Base-by-base conservation (phyloP, 2,329 filamentous ascomycete genomes). In the Cordyceps cicadae region DNA sequence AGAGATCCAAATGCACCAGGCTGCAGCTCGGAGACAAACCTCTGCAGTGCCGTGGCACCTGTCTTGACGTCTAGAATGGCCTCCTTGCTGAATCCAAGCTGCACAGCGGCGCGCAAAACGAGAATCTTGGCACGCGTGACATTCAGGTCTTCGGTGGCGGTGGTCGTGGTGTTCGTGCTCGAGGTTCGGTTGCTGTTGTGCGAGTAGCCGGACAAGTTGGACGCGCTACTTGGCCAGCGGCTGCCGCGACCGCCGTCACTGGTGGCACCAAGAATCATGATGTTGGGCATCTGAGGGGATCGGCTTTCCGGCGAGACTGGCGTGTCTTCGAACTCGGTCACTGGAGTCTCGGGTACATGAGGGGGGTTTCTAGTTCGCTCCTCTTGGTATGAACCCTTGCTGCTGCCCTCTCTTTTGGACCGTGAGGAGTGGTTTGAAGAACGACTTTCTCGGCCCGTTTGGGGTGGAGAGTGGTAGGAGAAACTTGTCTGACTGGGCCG, bases 241-340 rank as follows among this genome's bases (percentile, higher is more conserved):
- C 86, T 85, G 50, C 86, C 85, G 15, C 80, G 79, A n/a, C 79
- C 75, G 43, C 76, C 76, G 26, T 85, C 82, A 51, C 78, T 81
- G 39, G 79, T 81, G 5, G 90, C 88, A 3, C 91, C 91, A 0
- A 96, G 81, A 0, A 97, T 87, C 56, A 96, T 81, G 66, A 97
- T 96, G 69, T 96, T 95, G 6, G 91, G 92, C 59, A 92, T 83
- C 45, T 86, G 87, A 0, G 87, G 84, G 8, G 83, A 87, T 50
- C 87, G 84, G 65, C 89, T 89, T 60, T 93, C 90, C 0, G 89
- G 88, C 0, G 92, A 95, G 49, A 91, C 84, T 4, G 90, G 87
- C 0, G 88, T 91, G 70, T 97, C 92, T 71, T 97, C 93, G 67
- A 97, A 97, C 66, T 97, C 92, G 5, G 92, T 97, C 0, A 93